A percentile compares a stretch with the other conserved stretches of the same genome.
Evolutionary conservation across 345 rosid species (phyloP).

Genomic region (Arabidopsis arenosa): DNA sequence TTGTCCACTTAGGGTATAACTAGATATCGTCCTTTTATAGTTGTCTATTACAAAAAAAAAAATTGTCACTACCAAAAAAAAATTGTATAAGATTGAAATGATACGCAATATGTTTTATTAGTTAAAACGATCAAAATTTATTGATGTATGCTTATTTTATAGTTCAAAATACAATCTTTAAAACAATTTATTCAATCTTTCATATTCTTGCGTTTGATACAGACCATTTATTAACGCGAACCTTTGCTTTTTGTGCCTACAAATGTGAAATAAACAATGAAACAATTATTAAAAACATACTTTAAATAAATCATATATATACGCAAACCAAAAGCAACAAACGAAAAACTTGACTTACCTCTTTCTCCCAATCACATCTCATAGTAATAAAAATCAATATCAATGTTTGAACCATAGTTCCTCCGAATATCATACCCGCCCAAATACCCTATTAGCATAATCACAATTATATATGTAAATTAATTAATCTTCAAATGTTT

Average conservation of each 20-base stretch:
- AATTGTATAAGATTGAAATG: no score
- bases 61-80: no score
- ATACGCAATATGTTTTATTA: no score
- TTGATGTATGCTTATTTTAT: no score
- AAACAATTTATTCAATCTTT: background rate
- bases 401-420: conserved; percentile 10
- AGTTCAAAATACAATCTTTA: no score
- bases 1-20: no score
- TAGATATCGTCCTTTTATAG: no score
- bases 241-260: conserved; percentile 15
- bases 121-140: no score
- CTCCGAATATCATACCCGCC: conserved; percentile 29
- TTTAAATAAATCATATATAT: background rate
- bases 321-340: background rate
- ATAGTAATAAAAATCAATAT: conserved; percentile 2
- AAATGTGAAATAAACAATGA: background rate
- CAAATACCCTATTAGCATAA: conserved; percentile 24
- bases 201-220: background rate
- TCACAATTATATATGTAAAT: background rate
- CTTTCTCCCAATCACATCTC: conserved; percentile 33
- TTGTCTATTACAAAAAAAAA: no score
- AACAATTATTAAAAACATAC: background rate
- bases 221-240: conserved; percentile 2
- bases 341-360: background rate
- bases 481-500: background rate